These are phyloP conservation scores for Epichloe amarillans DNA, from an alignment of 2,329 filamentous ascomycete genomes.

Conservation along the genomic window DNA sequence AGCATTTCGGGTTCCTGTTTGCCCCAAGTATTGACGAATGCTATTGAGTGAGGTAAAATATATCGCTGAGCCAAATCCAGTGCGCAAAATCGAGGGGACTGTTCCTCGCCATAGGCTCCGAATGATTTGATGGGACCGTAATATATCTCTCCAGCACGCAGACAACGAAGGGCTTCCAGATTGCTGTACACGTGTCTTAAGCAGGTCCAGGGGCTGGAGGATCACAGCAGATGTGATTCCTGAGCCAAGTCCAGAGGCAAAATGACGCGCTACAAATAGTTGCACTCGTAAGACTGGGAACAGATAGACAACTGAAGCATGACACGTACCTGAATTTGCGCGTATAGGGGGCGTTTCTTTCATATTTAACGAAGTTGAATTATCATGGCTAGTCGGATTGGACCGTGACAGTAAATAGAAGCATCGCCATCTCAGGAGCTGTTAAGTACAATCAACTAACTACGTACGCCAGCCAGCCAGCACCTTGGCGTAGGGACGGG, in stretches of 20 bases:
- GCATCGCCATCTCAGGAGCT: too few relatives aligned
- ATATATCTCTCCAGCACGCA: conserved; percentile 22
- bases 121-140: conserved; percentile 46
- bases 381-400: too few relatives aligned
- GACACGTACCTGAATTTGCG: conserved; percentile 8
- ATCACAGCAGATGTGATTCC: conserved; percentile 80
- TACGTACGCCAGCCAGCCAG: too few relatives aligned
- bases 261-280: conserved; percentile 57
- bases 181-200: conserved; percentile 94
- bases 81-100: conserved; percentile 81
- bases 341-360: conserved; percentile 5
- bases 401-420: too few relatives aligned
- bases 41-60: conserved; percentile 87
- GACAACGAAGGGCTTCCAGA: conserved; percentile 55
- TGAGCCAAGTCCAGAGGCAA: conserved; percentile 74
- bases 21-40: conserved; percentile 52
- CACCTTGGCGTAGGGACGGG: too few relatives aligned
- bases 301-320: not conserved
- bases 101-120: conserved; percentile 83
- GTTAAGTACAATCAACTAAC: too few relatives aligned
- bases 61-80: conserved; percentile 81
- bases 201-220: conserved; percentile 85
- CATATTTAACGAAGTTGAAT: not conserved
- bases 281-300: not conserved
- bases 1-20: conserved; percentile 13